Conservation (phyloP, 495 filamentous ascomycete species). For the Aspergillus conjunctus region DNA sequence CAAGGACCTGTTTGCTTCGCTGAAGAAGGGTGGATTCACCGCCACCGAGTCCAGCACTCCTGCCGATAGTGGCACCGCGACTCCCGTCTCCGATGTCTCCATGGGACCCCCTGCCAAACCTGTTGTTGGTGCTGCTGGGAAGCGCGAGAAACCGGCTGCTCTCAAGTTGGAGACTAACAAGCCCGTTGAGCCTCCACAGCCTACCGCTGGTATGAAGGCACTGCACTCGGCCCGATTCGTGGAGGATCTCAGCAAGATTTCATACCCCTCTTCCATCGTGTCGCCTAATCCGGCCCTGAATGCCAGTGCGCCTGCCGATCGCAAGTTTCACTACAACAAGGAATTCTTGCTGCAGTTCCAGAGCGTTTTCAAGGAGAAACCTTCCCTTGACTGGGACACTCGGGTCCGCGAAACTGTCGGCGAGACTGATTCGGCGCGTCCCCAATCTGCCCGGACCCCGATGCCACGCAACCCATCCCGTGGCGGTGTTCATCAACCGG, state of each 20-base stretch:
- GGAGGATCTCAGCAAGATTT: conserved; percentile 62
- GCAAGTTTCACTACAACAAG: conserved; percentile 92
- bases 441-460: conserved; percentile 71
- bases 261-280: conserved; percentile 76
- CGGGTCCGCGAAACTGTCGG: conserved; percentile 85
- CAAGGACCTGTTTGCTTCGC: conserved; percentile 54
- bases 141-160: conserved; percentile 69
- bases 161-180: conserved; percentile 84
- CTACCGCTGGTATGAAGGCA: conserved; percentile 87
- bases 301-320: conserved; percentile 65
- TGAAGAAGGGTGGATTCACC: conserved; percentile 55
- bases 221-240: conserved; percentile 86
- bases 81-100: conserved; percentile 57
- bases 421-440: conserved; percentile 69
- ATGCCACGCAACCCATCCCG: conserved; percentile 55
- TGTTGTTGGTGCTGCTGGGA: conserved; percentile 45
- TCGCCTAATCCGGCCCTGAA: conserved; percentile 94
- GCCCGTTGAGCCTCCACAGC: conserved; percentile 82
- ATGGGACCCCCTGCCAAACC: conserved; percentile 59
- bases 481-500: conserved; percentile 35
- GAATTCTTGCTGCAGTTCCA: conserved; percentile 98
- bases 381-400: conserved; percentile 83
- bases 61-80: conserved; percentile 57
- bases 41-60: conserved; percentile 53
- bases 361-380: conserved; percentile 90